phyloP scores from a whole-genome alignment of 1,139 yeast genomes.

The Pichia sp. region DNA sequence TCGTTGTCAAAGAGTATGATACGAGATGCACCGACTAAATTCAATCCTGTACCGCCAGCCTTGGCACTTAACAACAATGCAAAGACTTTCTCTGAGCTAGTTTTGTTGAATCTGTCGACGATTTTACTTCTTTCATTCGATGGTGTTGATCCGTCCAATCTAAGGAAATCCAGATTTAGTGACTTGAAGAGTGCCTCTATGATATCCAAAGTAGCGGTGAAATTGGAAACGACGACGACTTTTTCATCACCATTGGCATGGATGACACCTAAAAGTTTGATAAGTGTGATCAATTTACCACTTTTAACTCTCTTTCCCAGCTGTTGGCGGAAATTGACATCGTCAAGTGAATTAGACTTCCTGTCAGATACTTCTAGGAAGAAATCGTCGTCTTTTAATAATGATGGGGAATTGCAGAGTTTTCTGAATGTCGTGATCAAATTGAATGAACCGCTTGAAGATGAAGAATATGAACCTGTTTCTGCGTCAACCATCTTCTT shows the following conservation, averaged over 20 bases:
- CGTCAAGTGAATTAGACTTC: conserved; percentile 23
- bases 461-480: neutral
- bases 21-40: conserved; percentile 87
- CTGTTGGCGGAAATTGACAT: conserved; percentile 27
- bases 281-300: conserved; percentile 58
- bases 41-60: conserved; percentile 94
- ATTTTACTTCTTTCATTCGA: conserved; percentile 59
- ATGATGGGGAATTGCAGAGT: conserved; percentile 78
- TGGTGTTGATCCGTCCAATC: conserved; percentile 88
- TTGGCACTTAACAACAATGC: conserved; percentile 83
- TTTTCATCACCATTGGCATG: conserved; percentile 51
- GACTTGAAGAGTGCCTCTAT: conserved; percentile 57
- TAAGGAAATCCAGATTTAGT: conserved; percentile 48
- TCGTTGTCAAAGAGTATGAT: conserved; percentile 56
- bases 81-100: conserved; percentile 43
- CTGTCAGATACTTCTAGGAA: conserved; percentile 34
- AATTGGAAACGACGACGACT: conserved; percentile 84
- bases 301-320: conserved; percentile 36
- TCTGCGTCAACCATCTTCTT: conserved; percentile 9
- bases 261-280: conserved; percentile 53
- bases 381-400: conserved; percentile 43
- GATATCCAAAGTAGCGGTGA: conserved; percentile 82
- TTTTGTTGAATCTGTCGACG: conserved; percentile 67
- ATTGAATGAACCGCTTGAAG: conserved; percentile 47
- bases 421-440: conserved; percentile 77